Conservation (phyloP, 208 protist species). For the Acanthamoeba healyi region DNA sequence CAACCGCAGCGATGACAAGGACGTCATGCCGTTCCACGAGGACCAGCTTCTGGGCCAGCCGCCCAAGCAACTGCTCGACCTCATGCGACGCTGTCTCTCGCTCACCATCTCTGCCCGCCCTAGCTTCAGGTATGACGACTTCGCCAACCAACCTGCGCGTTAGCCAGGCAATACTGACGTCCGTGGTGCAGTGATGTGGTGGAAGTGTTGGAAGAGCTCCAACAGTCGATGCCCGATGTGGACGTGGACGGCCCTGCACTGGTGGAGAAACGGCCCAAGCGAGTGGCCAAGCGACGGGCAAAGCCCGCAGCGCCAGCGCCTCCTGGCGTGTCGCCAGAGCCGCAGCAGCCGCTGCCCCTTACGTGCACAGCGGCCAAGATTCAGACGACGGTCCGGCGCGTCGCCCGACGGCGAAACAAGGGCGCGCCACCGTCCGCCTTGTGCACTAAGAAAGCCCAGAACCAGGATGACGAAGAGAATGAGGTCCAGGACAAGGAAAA, state of each 20-base stretch:
- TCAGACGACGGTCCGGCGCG: not conserved
- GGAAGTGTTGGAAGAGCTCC: not conserved
- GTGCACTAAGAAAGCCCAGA: not conserved
- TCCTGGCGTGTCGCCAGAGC: not conserved
- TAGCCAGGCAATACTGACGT: too few relatives aligned
- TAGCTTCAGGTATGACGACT: conserved; percentile 5
- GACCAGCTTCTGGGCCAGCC: not conserved
- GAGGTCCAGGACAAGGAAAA: not conserved
- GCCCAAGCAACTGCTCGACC: not conserved
- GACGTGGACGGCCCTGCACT: not conserved
- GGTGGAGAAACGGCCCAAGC: not conserved
- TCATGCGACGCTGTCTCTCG: not conserved
- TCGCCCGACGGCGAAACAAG: not conserved
- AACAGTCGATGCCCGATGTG: not conserved
- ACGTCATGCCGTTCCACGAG: not conserved
- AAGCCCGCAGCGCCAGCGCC: not conserved
- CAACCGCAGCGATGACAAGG: not conserved
- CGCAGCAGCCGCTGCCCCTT: not conserved
- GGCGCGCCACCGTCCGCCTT: not conserved
- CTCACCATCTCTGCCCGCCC: conserved; percentile 2
- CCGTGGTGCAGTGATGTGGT: not conserved
- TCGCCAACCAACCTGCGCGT: too few relatives aligned
- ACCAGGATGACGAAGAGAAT: not conserved
- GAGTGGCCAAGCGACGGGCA: not conserved
- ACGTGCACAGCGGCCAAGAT: not conserved